phyloP scores from a whole-genome alignment of 2,329 filamentous ascomycete genomes.

The Penicillium psychrosexuale region DNA sequence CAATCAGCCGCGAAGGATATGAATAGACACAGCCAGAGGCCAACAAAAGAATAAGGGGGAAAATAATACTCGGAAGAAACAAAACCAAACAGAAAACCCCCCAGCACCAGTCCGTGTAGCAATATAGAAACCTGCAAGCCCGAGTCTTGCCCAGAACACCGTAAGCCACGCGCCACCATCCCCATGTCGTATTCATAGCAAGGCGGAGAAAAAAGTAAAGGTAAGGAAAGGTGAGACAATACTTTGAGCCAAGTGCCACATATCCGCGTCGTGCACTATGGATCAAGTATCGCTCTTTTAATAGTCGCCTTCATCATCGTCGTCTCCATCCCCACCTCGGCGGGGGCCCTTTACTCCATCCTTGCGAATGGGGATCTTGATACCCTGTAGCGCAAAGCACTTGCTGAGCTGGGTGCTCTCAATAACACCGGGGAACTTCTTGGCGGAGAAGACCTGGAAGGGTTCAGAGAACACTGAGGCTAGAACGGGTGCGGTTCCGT shows the following conservation, averaged over 20 bases:
- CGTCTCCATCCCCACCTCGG: constrained; percentile 34
- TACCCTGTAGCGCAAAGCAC: constrained; percentile 87
- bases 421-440: constrained; percentile 97
- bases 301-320: constrained; percentile 33
- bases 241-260: neutral
- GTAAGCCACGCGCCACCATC: constrained; percentile 24
- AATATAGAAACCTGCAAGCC: constrained; percentile 22
- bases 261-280: neutral
- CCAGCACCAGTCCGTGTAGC: constrained; percentile 30
- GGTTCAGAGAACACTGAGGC: constrained; percentile 81
- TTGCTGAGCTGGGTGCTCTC: constrained; percentile 90
- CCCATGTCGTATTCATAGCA: constrained; percentile 21
- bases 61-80: constrained; percentile 1
- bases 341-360: constrained; percentile 59
- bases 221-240: constrained; percentile 1
- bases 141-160: constrained; percentile 27
- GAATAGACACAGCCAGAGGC: constrained; percentile 17
- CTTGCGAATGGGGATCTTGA: constrained; percentile 94
- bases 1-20: constrained; percentile 11
- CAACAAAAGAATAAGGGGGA: constrained; percentile 4
- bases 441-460: constrained; percentile 93
- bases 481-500: constrained; percentile 73
- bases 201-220: constrained; percentile 9
- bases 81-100: constrained; percentile 12
- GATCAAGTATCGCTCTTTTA: constrained; percentile 11